Evolutionary conservation across 495 filamentous ascomycete genomes (phyloP).

Genomic region (Parathielavia hyrcaniae): DNA sequence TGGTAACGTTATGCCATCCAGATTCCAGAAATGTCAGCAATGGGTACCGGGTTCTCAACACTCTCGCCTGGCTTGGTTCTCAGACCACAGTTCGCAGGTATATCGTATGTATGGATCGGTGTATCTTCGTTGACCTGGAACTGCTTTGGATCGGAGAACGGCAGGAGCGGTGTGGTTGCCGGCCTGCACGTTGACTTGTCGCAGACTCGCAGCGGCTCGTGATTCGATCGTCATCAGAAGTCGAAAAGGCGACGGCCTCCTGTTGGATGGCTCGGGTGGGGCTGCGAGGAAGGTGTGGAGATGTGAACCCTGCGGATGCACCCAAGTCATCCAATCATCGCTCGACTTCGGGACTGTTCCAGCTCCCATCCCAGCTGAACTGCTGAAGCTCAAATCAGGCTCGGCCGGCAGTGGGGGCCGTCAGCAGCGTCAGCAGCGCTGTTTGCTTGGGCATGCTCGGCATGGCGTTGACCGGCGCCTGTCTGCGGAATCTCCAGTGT

Average conservation of each 20-base stretch:
- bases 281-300: background rate
- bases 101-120: no score
- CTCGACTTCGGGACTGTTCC: background rate
- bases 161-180: no score
- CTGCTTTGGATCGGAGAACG: no score
- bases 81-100: no score
- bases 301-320: background rate
- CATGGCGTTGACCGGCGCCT: background rate
- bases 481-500: constrained; percentile 1
- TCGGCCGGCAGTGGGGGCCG: constrained; percentile 9
- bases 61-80: no score
- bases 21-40: no score
- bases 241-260: background rate
- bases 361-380: constrained; percentile 13
- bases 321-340: constrained; percentile 3
- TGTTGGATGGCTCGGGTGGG: background rate
- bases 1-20: no score
- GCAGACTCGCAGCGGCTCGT: background rate
- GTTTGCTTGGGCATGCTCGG: constrained; percentile 1
- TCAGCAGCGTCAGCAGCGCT: background rate
- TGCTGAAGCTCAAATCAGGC: constrained; percentile 2
- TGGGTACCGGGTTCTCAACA: no score
- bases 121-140: no score
- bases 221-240: background rate
- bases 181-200: no score